phyloP scores from a whole-genome alignment of 305 asterid species.

The Fraxinus xanthoxyloides region DNA sequence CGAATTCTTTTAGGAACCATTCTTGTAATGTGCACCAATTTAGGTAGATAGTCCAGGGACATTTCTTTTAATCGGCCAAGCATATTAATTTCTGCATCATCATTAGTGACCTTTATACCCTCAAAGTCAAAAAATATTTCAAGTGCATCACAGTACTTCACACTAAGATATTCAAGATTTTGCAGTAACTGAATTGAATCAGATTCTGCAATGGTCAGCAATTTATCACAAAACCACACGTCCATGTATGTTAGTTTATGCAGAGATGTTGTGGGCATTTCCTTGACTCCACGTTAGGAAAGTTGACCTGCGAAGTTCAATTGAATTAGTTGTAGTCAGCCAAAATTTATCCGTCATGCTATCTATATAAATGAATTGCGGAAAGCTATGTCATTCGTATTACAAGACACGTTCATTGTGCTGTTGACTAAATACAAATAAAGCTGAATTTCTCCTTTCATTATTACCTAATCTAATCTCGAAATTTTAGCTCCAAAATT shows the following conservation, averaged over 20 bases:
- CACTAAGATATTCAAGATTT: rapidly evolving
- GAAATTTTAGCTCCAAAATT: no score
- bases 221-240: rapidly evolving
- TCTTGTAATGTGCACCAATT: no score
- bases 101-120: background rate
- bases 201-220: background rate
- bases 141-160: rapidly evolving
- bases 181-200: background rate
- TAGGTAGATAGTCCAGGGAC: no score
- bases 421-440: no score
- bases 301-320: background rate
- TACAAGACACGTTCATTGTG: no score
- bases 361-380: no score
- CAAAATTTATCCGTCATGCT: background rate
- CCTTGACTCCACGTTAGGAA: background rate
- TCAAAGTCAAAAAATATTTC: background rate
- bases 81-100: background rate
- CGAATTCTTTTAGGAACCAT: no score
- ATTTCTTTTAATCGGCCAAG: background rate
- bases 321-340: no score
- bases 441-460: no score
- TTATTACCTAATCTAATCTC: no score
- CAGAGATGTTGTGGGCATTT: background rate
- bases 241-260: background rate
- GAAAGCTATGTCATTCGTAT: no score